Conservation (phyloP, 441 rosid species). For the Sinapis alba region DNA sequence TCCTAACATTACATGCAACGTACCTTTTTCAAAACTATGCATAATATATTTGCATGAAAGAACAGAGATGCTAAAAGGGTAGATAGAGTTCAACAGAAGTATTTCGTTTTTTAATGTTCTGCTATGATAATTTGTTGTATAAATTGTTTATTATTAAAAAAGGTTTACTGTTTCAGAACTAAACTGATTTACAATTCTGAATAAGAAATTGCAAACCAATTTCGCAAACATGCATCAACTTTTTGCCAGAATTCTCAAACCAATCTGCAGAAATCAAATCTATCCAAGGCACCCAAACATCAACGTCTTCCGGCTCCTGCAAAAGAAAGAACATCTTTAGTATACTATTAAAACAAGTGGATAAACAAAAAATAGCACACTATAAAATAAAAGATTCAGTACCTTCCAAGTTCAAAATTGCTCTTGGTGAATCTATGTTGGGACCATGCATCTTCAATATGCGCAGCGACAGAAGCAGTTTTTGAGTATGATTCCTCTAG, state of each 20-base stretch:
- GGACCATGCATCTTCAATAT: conserved; percentile 21
- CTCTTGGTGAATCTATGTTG: neutral
- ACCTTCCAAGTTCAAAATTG: conserved; percentile 12
- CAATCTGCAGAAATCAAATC: conserved; percentile 14
- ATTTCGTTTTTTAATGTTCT: neutral
- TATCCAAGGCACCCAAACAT: conserved; percentile 13
- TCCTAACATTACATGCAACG: neutral
- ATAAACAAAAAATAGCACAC: neutral
- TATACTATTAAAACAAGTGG: neutral
- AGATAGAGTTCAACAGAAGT: neutral
- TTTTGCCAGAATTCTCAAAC: conserved; percentile 7
- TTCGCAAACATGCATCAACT: conserved; percentile 4
- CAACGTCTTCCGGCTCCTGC: conserved; percentile 19
- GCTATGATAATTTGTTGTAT: neutral
- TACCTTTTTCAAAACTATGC: neutral
- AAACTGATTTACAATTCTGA: neutral
- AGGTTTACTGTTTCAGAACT: neutral
- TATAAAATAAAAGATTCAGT: neutral
- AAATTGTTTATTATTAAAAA: neutral
- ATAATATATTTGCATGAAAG: neutral
- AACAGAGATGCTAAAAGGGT: neutral
- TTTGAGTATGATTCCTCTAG: conserved; percentile 5
- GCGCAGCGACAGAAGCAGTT: neutral
- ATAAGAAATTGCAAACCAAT: neutral
- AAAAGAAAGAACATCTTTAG: neutral